A percentile compares a stretch with the other conserved stretches of the same genome.
phyloP scores from a whole-genome alignment of 139 green algal species.

The Chlorella sp. region DNA sequence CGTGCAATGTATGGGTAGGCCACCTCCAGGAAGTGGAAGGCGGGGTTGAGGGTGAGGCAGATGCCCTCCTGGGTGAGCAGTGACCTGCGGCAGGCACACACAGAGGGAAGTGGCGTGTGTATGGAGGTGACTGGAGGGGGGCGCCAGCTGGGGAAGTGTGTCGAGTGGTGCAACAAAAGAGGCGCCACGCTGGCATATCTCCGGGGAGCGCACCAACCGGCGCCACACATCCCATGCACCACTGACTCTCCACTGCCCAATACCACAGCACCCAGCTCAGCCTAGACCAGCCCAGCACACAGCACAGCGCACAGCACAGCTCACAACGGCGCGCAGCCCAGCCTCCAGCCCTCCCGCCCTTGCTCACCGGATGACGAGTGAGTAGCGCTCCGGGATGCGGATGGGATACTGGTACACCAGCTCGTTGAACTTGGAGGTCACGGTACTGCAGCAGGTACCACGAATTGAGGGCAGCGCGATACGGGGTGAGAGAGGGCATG shows the following conservation, averaged over 20 bases:
- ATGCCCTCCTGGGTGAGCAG: constrained; percentile 93
- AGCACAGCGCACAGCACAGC: neutral
- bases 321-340: no score
- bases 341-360: neutral
- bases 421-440: constrained; percentile 99
- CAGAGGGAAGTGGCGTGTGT: neutral
- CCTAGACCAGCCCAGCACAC: no score
- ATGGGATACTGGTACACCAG: constrained; percentile 99
- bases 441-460: constrained; percentile 53
- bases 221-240: neutral
- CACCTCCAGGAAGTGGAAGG: constrained; percentile 98
- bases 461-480: neutral
- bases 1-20: constrained; percentile 76
- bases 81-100: constrained; percentile 36
- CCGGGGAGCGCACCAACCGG: constrained; percentile 70
- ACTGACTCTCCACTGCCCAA: neutral
- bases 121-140: neutral
- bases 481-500: no score
- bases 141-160: neutral
- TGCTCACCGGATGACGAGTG: constrained; percentile 92
- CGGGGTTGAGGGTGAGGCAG: constrained; percentile 95
- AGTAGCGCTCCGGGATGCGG: constrained; percentile 98
- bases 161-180: no score
- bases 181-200: no score
- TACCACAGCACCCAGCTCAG: no score